These are phyloP conservation scores for Exophiala alcalophila DNA, from an alignment of 2,329 filamentous ascomycete species.

Conservation along the genomic window DNA sequence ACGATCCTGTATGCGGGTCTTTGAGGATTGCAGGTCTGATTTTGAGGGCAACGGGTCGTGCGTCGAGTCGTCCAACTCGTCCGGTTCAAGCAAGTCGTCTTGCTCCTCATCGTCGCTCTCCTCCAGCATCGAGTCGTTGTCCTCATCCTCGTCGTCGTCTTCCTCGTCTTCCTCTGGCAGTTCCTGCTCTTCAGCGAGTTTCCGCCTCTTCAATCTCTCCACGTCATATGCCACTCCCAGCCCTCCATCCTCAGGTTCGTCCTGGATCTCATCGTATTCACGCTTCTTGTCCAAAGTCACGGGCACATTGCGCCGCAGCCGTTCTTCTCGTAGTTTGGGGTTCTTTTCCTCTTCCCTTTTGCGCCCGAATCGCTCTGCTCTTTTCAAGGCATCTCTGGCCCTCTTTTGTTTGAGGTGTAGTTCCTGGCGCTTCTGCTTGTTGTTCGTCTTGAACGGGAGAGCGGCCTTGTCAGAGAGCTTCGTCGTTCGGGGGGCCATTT, in stretches of 20 bases:
- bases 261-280: slow-evolving; percentile 77
- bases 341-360: slow-evolving; percentile 84
- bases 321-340: slow-evolving; percentile 68
- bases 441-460: slow-evolving; percentile 56
- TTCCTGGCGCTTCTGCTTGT: slow-evolving; percentile 76
- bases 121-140: slow-evolving; percentile 52
- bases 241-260: slow-evolving; percentile 45
- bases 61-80: slow-evolving; percentile 14
- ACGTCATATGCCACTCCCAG: slow-evolving; percentile 49
- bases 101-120: slow-evolving; percentile 42
- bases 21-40: slow-evolving; percentile 32
- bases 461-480: slow-evolving; percentile 37
- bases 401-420: slow-evolving; percentile 80
- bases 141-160: slow-evolving; percentile 34
- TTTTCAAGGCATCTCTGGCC: slow-evolving; percentile 67
- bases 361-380: slow-evolving; percentile 71
- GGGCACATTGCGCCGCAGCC: slow-evolving; percentile 75
- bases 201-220: slow-evolving; percentile 48
- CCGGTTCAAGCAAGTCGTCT: slow-evolving; percentile 23
- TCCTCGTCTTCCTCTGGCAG: slow-evolving; percentile 42
- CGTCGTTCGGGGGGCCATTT: slow-evolving; percentile 45
- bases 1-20: slow-evolving; percentile 44
- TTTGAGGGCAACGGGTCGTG: slow-evolving; percentile 27
- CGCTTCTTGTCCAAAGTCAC: slow-evolving; percentile 82
- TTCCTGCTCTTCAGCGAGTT: slow-evolving; percentile 45